A percentile compares a stretch with the other conserved stretches of the same genome.
These are phyloP conservation scores for Colletotrichum karsti DNA, from an alignment of 2,329 filamentous ascomycete genomes.

Conservation along the genomic window DNA sequence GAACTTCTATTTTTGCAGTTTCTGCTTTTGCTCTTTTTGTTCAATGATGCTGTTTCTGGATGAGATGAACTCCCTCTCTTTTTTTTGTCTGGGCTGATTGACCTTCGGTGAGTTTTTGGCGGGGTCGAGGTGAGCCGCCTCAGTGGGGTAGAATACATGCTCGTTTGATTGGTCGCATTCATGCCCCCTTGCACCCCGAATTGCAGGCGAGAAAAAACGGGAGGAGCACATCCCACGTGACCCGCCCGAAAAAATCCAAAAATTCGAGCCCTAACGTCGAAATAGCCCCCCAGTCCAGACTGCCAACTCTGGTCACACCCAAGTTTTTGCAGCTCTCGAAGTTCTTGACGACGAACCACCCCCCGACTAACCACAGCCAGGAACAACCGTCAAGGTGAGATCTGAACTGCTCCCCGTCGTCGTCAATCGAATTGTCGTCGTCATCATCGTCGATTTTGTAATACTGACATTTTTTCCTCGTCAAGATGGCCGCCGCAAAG, in stretches of 20 bases:
- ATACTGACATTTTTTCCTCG: conserved; percentile 40
- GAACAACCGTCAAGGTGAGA: conserved; percentile 52
- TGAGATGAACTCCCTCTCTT: neutral
- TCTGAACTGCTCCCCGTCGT: conserved; percentile 13
- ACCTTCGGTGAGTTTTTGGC: neutral
- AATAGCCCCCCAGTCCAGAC: neutral
- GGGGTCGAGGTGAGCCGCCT: neutral
- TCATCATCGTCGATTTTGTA: neutral
- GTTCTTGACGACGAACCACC: conserved; percentile 7
- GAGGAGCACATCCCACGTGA: neutral
- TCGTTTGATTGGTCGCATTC: neutral
- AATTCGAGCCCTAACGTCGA: conserved; percentile 7
- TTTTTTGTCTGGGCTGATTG: neutral
- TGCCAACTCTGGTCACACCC: neutral
- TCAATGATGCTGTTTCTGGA: neutral
- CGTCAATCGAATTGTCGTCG: conserved; percentile 16
- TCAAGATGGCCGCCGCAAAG: conserved; percentile 97
- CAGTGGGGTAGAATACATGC: neutral
- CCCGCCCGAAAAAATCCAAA: neutral
- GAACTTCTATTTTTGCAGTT: neutral
- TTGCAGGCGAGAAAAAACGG: neutral
- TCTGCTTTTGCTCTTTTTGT: neutral
- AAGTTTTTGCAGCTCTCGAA: neutral
- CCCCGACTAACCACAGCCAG: conserved; percentile 42
- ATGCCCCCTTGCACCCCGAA: neutral